Percentiles rank a stretch among this genome's conserved stretches.
Conservation (phyloP, 805 yeast species). For the Wickerhamomyces chambardii region DNA sequence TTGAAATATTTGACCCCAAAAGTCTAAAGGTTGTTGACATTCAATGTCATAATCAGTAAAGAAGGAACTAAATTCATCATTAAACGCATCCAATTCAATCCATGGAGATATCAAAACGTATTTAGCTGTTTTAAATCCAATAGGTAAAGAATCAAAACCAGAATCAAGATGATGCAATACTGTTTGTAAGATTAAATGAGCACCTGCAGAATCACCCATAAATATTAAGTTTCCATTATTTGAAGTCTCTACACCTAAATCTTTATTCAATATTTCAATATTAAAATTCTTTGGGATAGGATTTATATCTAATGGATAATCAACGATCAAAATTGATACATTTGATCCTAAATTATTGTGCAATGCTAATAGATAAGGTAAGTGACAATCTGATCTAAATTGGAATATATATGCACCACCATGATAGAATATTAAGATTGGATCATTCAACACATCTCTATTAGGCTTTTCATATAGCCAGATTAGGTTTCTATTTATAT, state of each 20-base stretch:
- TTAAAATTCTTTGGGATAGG: not conserved
- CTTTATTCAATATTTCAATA: not conserved
- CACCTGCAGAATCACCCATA: constrained; percentile 3
- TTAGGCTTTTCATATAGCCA: not conserved
- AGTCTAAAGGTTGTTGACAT: too few relatives aligned
- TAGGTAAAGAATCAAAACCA: not conserved
- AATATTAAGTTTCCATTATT: not conserved
- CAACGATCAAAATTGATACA: constrained; percentile 1
- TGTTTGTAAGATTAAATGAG: not conserved
- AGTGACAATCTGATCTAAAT: not conserved
- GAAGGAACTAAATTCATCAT: not conserved
- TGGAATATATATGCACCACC: constrained; percentile 1
- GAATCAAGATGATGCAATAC: not conserved
- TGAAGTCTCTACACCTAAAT: not conserved
- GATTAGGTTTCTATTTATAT: not conserved
- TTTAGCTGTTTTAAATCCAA: not conserved
- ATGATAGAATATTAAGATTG: constrained; percentile 1
- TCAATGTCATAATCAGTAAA: not conserved
- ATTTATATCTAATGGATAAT: not conserved
- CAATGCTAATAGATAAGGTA: not conserved
- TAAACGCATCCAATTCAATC: not conserved
- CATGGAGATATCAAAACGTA: constrained; percentile 1
- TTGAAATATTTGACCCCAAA: too few relatives aligned
- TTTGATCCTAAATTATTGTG: not conserved
- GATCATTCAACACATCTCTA: not conserved